Evolutionary conservation across 2,329 filamentous ascomycete genomes (phyloP), one percentile per base, ranked within the genome.

Genomic region (Beauveria sp.): DNA sequence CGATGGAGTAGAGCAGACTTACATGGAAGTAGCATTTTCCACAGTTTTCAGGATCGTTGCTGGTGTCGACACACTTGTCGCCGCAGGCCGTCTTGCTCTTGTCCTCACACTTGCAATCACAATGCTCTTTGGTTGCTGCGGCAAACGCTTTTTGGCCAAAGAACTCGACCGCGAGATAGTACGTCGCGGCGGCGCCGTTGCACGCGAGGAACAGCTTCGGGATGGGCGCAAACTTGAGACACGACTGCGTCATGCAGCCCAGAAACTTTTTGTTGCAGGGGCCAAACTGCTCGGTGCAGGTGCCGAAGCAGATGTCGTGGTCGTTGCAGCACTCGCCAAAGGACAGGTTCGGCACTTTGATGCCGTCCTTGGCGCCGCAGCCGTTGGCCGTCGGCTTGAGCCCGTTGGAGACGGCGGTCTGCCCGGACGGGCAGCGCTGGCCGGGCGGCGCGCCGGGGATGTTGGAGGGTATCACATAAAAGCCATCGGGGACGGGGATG

Each of bases 251-350:
- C 57, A 59, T 59, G 57, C 57, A 59, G 48, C 48, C 34, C 8
- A 53, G 57, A 16, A 59, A 59, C n/a, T 37, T 30, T 2, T 7
- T 53, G 41, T 59, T 59, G 48, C 57, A 59, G 10, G 57, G 48
- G n/a, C 26, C 9, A 53, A 59, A 59, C 57, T 53, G 14, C 57
- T 59, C 48, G n/a, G 10, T 34, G 48, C 57, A 59, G 12, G 57
- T 59, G 40, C 57, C 57, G 40, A 10, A 59, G 57, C 57, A 59
- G 6, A 59, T 46, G 6, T 59, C 57, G 48, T 59, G 57, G 48
- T 20, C 26, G 57, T 59, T 20, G 57, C 57, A 59, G 57, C 57
- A 59, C 57, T 59, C n/a, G 40, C 57, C 57, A 46, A 59, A 59
- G 3, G 48, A 53, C 26, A 59, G 40, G 48, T 59, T 18, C 12